phyloP scores from a whole-genome alignment of 768 basidiomycete species.

The Hygrophoropsis aurantiaca region DNA sequence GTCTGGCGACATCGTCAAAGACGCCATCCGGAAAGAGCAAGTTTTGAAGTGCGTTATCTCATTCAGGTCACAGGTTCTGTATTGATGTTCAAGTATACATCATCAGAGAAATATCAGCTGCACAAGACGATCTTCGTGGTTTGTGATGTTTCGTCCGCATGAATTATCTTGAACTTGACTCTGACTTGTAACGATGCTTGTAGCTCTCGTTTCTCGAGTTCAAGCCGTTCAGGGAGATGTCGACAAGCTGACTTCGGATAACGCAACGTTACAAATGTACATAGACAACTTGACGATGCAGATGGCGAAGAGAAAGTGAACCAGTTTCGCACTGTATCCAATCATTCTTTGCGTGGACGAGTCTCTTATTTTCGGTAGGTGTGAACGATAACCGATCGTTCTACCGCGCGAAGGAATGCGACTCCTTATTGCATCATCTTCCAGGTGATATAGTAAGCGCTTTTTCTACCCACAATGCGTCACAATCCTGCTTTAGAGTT shows the following conservation, averaged over 20 bases:
- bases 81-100: not conserved
- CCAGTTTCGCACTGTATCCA: no score
- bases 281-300: slow-evolving; percentile 88
- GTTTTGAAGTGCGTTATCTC: slow-evolving; percentile 63
- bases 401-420: no score
- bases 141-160: slow-evolving; percentile 16
- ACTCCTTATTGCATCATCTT: no score
- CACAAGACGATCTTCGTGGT: slow-evolving; percentile 80
- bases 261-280: slow-evolving; percentile 84
- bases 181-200: not conserved
- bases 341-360: no score
- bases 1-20: slow-evolving; percentile 65
- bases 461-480: no score
- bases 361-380: no score
- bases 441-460: no score
- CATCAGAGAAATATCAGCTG: slow-evolving; percentile 69
- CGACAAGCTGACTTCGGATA: slow-evolving; percentile 78
- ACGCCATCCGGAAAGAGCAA: slow-evolving; percentile 76
- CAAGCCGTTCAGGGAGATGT: slow-evolving; percentile 73
- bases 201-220: slow-evolving; percentile 68
- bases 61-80: not conserved
- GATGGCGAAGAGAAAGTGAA: slow-evolving; percentile 75
- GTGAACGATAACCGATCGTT: no score
- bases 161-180: not conserved
- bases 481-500: no score